phyloP scores from a whole-genome alignment of 495 filamentous ascomycete genomes.

The Neurospora sp. region DNA sequence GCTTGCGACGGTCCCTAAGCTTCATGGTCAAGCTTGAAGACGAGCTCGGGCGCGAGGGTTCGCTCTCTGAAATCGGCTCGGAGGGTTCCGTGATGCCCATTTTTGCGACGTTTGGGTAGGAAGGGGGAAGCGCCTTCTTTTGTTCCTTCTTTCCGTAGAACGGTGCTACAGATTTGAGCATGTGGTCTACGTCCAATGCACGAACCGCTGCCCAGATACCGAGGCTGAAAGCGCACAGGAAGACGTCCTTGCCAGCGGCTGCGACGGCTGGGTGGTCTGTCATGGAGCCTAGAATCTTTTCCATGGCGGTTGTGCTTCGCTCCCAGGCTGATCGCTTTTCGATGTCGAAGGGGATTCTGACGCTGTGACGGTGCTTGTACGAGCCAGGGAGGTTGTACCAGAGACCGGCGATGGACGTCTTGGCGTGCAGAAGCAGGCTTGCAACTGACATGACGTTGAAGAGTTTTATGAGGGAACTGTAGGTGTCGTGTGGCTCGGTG shows the following conservation, averaged over 20 bases:
- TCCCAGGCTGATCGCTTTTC: slow-evolving; percentile 31
- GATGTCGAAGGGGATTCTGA: slow-evolving; percentile 32
- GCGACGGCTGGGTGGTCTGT: slow-evolving; percentile 40
- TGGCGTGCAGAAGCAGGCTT: slow-evolving; percentile 28
- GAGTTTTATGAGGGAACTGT: slow-evolving; percentile 27
- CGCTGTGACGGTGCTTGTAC: slow-evolving; percentile 34
- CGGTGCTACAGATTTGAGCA: slow-evolving; percentile 21
- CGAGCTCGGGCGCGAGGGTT: background rate
- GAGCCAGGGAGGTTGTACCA: slow-evolving; percentile 32
- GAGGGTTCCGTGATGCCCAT: background rate
- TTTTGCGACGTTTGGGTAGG: background rate
- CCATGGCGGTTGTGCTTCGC: slow-evolving; percentile 29
- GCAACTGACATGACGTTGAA: slow-evolving; percentile 32
- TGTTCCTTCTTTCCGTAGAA: background rate
- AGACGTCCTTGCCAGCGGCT: slow-evolving; percentile 39
- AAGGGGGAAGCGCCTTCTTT: background rate
- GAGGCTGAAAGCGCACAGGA: slow-evolving; percentile 41
- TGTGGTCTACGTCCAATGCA: slow-evolving; percentile 31
- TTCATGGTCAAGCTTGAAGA: background rate
- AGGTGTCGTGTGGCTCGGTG: slow-evolving; percentile 25
- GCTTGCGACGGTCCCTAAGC: background rate
- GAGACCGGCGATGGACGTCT: slow-evolving; percentile 26
- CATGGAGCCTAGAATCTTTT: slow-evolving; percentile 31
- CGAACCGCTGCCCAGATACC: slow-evolving; percentile 44
- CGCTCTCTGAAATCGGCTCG: background rate